These are phyloP conservation scores for Abrus precatorius DNA, from an alignment of 306 rosid species.

Conservation along the genomic window DNA sequence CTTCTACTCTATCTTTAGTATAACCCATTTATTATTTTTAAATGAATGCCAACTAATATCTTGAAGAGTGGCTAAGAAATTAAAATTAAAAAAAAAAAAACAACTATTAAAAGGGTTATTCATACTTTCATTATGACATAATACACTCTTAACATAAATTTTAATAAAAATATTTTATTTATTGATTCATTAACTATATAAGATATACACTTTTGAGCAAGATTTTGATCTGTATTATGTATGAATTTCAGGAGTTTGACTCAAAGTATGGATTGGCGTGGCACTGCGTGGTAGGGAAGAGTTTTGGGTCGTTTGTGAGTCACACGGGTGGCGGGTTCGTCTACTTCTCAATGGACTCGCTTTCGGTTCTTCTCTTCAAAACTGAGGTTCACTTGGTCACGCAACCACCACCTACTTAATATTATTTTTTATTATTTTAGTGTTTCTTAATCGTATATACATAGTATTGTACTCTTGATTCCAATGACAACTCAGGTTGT, in stretches of 20 bases:
- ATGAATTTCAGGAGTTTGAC: conserved; percentile 63
- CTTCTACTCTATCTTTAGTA: background rate
- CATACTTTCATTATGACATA: too few relatives aligned
- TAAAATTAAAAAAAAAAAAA: too few relatives aligned
- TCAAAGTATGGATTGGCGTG: conserved; percentile 65
- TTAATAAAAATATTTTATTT: too few relatives aligned
- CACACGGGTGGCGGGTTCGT: conserved; percentile 69
- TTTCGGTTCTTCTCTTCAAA: conserved; percentile 74
- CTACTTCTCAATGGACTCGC: conserved; percentile 70
- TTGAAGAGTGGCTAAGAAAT: too few relatives aligned
- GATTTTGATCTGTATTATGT: background rate
- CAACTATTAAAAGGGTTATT: too few relatives aligned
- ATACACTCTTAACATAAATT: too few relatives aligned
- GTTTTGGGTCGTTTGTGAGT: conserved; percentile 80
- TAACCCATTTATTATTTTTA: too few relatives aligned
- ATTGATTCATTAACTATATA: too few relatives aligned
- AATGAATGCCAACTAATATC: too few relatives aligned
- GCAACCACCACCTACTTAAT: conserved; percentile 40
- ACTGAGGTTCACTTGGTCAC: conserved; percentile 69
- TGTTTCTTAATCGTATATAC: background rate
- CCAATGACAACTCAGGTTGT: background rate
- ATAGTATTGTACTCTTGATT: background rate
- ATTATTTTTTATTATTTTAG: background rate
- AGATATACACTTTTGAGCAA: too few relatives aligned
- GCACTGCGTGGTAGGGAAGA: conserved; percentile 79